Base-by-base conservation (phyloP, 129 eudicot genomes). In the Centella asiatica region DNA sequence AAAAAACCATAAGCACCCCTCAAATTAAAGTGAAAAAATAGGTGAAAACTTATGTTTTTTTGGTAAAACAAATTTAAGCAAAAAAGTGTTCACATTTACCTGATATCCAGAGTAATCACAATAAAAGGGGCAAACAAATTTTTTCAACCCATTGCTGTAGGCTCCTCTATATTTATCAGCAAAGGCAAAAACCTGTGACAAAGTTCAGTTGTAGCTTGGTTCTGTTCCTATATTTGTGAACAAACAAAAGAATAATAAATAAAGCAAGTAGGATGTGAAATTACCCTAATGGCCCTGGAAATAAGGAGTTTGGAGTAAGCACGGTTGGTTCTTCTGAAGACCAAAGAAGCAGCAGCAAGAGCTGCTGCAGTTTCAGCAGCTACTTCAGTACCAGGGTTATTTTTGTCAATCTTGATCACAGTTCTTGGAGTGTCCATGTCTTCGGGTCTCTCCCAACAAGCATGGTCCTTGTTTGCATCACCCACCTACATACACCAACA, bases 291-390 rank as follows among this genome's bases (percentile, higher is more conserved):
- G 52, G 96, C 99, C 75, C 99, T 83, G 17, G 64, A 69, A 24
- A 76, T 74, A 1, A 93, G 85, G 24, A 82, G 67, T 66, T 69
- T 93, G 45, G 99, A 87, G 82, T 93, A 93, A 59, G 72, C 59
- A n/a, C 73, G 79, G 73, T 93, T 95, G 44, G 71, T 44, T 46
- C 61, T 87, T 49, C 96, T 85, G 66, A 87, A 93, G 36, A 87
- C 96, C 70, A 93, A 75, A 26, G 99, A 85, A 62, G 99, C 99
- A 67, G 99, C 82, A 29, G 99, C 99, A 51, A 93, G 95, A 47
- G 99, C 99, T 19, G 99, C 96, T 57, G 99, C 99, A 32, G 99
- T 93, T 57, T 93, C 99, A 54, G 96, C 99, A 9, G 99, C 99
- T 0, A 93, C 99, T 65, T 93, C 96, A 27, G 96, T 75, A 4